These are phyloP conservation scores for Paragyromitra xinjiangensis DNA, from an alignment of 495 filamentous ascomycete genomes.

Conservation along the genomic window DNA sequence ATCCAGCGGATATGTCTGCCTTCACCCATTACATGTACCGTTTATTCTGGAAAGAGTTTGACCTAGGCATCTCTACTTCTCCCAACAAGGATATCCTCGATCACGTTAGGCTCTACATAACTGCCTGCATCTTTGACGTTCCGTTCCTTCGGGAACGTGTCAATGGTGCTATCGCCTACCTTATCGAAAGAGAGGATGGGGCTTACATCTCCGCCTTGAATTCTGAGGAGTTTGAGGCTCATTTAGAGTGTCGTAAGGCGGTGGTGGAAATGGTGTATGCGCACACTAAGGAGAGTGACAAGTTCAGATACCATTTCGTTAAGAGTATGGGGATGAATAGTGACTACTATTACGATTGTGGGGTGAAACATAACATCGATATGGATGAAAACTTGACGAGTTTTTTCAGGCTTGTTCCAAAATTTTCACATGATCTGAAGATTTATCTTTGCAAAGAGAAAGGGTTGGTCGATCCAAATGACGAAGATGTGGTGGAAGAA, in stretches of 20 bases:
- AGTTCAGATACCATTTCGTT: neutral
- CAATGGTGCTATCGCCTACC: neutral
- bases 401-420: neutral
- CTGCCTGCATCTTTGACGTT: neutral
- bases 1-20: neutral
- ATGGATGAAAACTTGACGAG: neutral
- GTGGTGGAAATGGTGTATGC: neutral
- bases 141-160: neutral
- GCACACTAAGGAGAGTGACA: neutral
- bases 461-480: neutral
- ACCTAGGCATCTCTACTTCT: neutral
- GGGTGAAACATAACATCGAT: neutral
- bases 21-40: constrained; percentile 21
- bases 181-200: neutral
- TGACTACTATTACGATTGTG: neutral
- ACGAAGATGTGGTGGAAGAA: neutral
- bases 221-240: neutral
- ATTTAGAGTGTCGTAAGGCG: neutral
- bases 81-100: neutral
- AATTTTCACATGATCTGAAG: constrained; percentile 20
- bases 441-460: neutral
- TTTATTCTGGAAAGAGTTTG: neutral
- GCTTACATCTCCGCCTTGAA: neutral
- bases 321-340: neutral
- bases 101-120: constrained; percentile 11